Evolutionary conservation across 768 basidiomycete genomes (phyloP).

Genomic region (Hericium rajendrae): DNA sequence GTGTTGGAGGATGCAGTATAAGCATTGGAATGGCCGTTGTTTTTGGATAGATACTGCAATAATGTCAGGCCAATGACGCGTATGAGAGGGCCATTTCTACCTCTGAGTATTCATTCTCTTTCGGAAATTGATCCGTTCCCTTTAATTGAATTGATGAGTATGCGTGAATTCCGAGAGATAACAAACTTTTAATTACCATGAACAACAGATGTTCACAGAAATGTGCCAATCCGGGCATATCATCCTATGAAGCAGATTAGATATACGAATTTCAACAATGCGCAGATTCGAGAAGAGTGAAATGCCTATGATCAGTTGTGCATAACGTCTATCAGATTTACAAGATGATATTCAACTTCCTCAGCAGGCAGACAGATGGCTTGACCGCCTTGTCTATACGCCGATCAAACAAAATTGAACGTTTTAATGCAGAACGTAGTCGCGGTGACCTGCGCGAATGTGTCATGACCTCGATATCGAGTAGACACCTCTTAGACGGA

Average conservation of each 20-base stretch:
- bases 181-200: slow-evolving; percentile 50
- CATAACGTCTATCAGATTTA: too few species aligned
- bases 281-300: too few species aligned
- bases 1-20: slow-evolving; percentile 90
- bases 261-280: not conserved
- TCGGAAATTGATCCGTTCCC: slow-evolving; percentile 78
- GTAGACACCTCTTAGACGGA: too few species aligned
- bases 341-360: too few species aligned
- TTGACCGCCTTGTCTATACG: too few species aligned
- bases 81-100: slow-evolving; percentile 25
- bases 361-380: too few species aligned
- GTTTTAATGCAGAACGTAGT: too few species aligned
- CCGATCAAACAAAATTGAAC: too few species aligned
- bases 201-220: slow-evolving; percentile 96
- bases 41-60: slow-evolving; percentile 61
- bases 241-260: slow-evolving; percentile 36
- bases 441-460: too few species aligned
- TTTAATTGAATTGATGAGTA: slow-evolving; percentile 17
- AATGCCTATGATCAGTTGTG: too few species aligned
- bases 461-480: too few species aligned
- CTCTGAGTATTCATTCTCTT: slow-evolving; percentile 92
- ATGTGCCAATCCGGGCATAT: slow-evolving; percentile 89
- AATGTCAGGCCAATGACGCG: slow-evolving; percentile 1
- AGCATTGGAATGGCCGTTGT: slow-evolving; percentile 85
- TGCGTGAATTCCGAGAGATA: not conserved